A percentile compares a stretch with the other conserved stretches of the same genome.
These are phyloP conservation scores for Ambispora gerdemannii DNA, from an alignment of 192 early-diverging fungal species.

Conservation along the genomic window DNA sequence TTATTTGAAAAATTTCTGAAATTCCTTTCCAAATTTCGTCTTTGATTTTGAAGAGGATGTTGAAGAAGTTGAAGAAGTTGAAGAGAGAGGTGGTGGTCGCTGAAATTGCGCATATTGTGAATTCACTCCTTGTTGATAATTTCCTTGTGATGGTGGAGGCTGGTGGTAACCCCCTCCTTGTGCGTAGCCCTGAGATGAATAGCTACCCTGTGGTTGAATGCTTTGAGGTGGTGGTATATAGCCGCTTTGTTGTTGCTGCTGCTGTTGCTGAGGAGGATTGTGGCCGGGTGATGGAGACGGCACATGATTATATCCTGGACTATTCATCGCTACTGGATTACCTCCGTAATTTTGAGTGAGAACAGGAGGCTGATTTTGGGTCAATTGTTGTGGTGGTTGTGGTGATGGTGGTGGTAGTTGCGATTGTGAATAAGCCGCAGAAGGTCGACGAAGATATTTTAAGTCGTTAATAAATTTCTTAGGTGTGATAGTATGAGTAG, in stretches of 20 bases:
- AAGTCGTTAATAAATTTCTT: conserved; percentile 65
- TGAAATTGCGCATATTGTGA: background rate
- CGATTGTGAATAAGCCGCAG: conserved; percentile 17
- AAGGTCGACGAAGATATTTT: conserved; percentile 46
- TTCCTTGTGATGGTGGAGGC: background rate
- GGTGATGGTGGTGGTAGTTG: conserved; percentile 36
- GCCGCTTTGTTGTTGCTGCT: background rate
- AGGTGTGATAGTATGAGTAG: conserved; percentile 71
- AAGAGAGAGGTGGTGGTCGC: background rate
- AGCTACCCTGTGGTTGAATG: background rate
- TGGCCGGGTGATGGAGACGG: background rate
- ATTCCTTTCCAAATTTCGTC: background rate
- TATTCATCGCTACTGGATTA: background rate
- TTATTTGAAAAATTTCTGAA: background rate
- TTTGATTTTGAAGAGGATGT: background rate
- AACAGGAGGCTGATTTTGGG: background rate
- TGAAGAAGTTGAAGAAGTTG: background rate
- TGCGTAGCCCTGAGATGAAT: background rate
- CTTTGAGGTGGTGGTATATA: background rate
- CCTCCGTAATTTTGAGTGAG: no score
- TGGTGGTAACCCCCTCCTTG: background rate
- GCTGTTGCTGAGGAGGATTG: background rate
- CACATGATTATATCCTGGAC: background rate
- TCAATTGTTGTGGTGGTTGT: background rate
- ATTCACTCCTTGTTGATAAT: background rate